A percentile compares a stretch with the other conserved stretches of the same genome.
These are phyloP conservation scores for Bretziella fagacearum DNA, from an alignment of 2,329 filamentous ascomycete species.

Conservation along the genomic window DNA sequence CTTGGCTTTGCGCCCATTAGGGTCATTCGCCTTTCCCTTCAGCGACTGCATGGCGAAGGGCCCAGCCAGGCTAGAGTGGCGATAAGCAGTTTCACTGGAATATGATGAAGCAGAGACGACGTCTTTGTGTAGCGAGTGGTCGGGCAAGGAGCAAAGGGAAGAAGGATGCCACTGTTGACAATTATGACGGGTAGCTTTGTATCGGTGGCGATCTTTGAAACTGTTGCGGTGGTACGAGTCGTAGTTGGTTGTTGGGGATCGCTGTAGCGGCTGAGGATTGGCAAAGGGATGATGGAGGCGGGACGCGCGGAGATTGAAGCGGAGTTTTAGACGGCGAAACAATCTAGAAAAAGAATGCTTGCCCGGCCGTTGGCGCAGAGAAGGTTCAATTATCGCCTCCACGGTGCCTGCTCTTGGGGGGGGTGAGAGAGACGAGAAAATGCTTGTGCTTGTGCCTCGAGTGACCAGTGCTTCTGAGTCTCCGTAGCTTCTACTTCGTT, in stretches of 20 bases:
- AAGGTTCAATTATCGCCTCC: conserved; percentile 10
- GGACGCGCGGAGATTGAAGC: conserved; percentile 10
- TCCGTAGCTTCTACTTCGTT: background rate
- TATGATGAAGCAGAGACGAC: background rate
- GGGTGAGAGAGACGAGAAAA: background rate
- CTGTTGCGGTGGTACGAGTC: background rate
- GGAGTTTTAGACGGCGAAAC: conserved; percentile 10
- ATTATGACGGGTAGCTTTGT: background rate
- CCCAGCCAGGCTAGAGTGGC: background rate
- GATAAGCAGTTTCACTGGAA: background rate
- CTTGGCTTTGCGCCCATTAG: conserved; percentile 46
- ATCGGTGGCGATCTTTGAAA: background rate
- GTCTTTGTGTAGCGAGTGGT: background rate
- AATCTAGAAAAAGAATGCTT: conserved; percentile 9
- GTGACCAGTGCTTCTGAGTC: conserved; percentile 1
- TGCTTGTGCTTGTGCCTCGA: conserved; percentile 1
- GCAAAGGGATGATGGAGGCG: conserved; percentile 3
- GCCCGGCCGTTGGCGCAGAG: conserved; percentile 5
- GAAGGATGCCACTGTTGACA: background rate
- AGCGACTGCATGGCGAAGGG: conserved; percentile 29
- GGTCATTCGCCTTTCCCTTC: conserved; percentile 37
- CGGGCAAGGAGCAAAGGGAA: background rate
- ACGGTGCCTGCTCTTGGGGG: conserved; percentile 7
- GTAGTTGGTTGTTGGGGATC: conserved; percentile 1
- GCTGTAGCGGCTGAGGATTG: background rate